A percentile compares a stretch with the other conserved stretches of the same genome.
Evolutionary conservation across 75 land plant species (phyloP).

Genomic region (Ceratopteris richardii): DNA sequence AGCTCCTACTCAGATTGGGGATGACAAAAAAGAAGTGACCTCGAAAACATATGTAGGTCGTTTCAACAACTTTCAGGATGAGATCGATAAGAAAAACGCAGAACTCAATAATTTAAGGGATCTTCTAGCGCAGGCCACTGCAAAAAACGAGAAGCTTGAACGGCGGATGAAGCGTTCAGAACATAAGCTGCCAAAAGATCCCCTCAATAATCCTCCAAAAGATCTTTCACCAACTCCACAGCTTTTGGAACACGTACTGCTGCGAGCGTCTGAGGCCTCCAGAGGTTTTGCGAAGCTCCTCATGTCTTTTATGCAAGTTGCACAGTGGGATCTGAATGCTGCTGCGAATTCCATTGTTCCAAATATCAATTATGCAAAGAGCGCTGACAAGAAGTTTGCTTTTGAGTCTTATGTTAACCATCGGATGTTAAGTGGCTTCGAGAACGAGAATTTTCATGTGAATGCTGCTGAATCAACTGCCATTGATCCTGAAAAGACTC

Average conservation of each 20-base stretch:
- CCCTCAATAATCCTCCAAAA: background rate
- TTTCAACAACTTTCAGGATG: conserved; percentile 66
- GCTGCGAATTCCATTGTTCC: conserved; percentile 67
- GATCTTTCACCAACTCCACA: conserved; percentile 32
- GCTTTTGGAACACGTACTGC: conserved; percentile 40
- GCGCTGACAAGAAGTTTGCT: conserved; percentile 76
- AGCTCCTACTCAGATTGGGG: background rate
- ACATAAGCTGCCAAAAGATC: background rate
- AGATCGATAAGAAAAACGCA: conserved; percentile 50
- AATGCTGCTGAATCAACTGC: conserved; percentile 14
- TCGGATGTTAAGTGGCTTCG: conserved; percentile 72
- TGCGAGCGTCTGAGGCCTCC: conserved; percentile 44
- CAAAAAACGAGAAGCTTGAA: conserved; percentile 45
- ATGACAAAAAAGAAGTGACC: conserved; percentile 3
- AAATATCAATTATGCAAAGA: conserved; percentile 46
- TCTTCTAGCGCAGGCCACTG: conserved; percentile 39
- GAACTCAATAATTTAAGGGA: conserved; percentile 50
- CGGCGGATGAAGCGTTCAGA: conserved; percentile 17
- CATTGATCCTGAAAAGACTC: too few species aligned
- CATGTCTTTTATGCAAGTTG: conserved; percentile 73
- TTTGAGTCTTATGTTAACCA: conserved; percentile 78
- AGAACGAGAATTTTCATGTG: conserved; percentile 50
- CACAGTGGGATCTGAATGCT: conserved; percentile 84
- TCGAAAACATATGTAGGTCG: conserved; percentile 60
- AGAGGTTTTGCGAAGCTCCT: conserved; percentile 74